Evolutionary conservation across 2,329 filamentous ascomycete species (phyloP), one percentile per base, ranked within the genome.

Genomic region (Pseudogymnoascus sp.): DNA sequence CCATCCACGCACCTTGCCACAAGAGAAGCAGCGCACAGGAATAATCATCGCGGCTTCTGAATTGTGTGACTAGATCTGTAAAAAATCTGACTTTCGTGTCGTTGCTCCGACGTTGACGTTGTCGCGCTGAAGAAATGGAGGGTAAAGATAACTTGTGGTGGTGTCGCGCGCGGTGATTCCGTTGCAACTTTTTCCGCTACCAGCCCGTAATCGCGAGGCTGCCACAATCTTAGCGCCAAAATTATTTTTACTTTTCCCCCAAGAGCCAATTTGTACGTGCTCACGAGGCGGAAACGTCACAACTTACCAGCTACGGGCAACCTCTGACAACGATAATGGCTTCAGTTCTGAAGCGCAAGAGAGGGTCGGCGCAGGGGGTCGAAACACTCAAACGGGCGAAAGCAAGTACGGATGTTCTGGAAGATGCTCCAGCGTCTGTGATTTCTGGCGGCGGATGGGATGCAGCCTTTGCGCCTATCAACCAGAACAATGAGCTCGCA

Each of bases 21-120:
- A 99, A 63, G 95, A 97, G 79, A 99, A 99, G 80, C 95, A 99
- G 70, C 95, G 91, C 68, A 99, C 91, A 2, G 95, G 95, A 70
- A 99, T 97, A 78, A 99, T 99, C 95, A 99, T 99, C 63, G 78
- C 89, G 79, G 69, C 66, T 59, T 62, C 64, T 64, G 18, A 38
- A 49, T 18, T 31, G 55, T 16, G 33, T 31, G 12, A 38, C 18
- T 60, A 52, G 40, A 37, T 62, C 31, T 62, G n/a, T 62, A 62
- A 43, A 40, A 33, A 16, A 28, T 28, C 33, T 18, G 18, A 40
- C 18, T 62, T 23, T 59, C n/a, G 38, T 41, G 23, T 63, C 61
- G 38, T 18, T 63, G 61, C 31, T 38, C 8, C 31, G 61, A 61
- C 38, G 35, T 60, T 35, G 61, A 45, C 25, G 61, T 14, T 31